Conservation (phyloP, 179 eudicot species). For the Pouteria campechiana region DNA sequence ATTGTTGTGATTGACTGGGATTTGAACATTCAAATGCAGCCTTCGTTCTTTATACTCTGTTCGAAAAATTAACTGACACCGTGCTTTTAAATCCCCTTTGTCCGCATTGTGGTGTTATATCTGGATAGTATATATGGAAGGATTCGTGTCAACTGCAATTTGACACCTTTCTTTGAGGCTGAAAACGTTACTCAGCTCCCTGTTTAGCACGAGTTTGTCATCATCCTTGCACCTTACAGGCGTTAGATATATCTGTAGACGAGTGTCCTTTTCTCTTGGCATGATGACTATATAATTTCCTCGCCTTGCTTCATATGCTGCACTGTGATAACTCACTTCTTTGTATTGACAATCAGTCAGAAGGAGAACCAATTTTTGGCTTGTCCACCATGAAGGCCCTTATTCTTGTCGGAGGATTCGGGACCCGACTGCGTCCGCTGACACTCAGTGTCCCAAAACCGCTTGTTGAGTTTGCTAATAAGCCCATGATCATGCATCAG, state of each 20-base stretch:
- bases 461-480: constrained; percentile 87
- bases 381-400: constrained; percentile 73
- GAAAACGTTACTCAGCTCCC: not conserved
- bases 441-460: constrained; percentile 88
- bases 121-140: too few relatives aligned
- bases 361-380: constrained; percentile 5
- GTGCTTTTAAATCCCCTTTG: too few relatives aligned
- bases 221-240: constrained; percentile 5
- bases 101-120: too few relatives aligned
- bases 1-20: too few relatives aligned
- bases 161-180: constrained; percentile 3
- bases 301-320: not conserved
- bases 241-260: constrained; percentile 1
- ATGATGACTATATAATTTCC: constrained; percentile 1
- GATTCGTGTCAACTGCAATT: constrained; percentile 7
- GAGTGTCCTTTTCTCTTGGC: not conserved
- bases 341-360: not conserved
- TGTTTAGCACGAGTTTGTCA: constrained; percentile 7
- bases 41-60: too few relatives aligned
- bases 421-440: constrained; percentile 88
- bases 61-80: too few relatives aligned
- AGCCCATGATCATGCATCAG: constrained; percentile 96
- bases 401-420: constrained; percentile 93
- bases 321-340: not conserved
- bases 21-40: too few relatives aligned